Base-by-base conservation (phyloP, 139 green algal species). In the Edaphochlamys debaryana region DNA sequence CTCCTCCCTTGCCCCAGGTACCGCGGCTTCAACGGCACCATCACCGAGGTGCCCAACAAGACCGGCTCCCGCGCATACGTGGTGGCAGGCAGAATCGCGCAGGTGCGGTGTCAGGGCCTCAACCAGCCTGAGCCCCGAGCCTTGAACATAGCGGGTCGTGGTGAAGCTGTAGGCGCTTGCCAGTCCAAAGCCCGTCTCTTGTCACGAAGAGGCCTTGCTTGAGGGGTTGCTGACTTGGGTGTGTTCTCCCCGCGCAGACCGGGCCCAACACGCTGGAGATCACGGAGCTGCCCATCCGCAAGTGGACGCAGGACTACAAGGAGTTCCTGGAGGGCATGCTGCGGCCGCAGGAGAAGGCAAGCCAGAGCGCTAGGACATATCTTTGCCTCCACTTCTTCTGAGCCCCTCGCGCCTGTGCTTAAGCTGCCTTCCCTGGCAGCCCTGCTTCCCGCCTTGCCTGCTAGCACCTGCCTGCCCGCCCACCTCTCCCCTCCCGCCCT, bases 291-390 rank as follows among this genome's bases (percentile, higher is more conserved):
- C 97, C 98, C 0, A 66, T 99, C 45, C 92, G 95, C 62, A 98
- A 96, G 86, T 99, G 98, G 98, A 99, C 97, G 3, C 87, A 98
- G 89, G 95, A 98, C 89, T 99, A 99, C 93, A 99, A 99, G 92
- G 97, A 99, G 87, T 98, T 98, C 75, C 87, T 99, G 84, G 96
- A 99, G 92, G 81, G 80, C 3, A 79, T 99, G 87, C 88, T 98
- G 56, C 96, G 96, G 86, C 79, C 79, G 6, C 63, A 86, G 52
- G 50, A 85, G 30, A 79, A 85, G 79, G 79, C 69, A 27, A 13
- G 70, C 48, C 48, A 9, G 48, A 9, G 48, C 11, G 11, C 48
- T 15, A 9, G 48, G 48, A 9, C 48, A 15, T 54, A 54, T 23
- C 48, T 15, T 54, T 54, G 11, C 48, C 48, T 23, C 48, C 48